These are phyloP conservation scores for Esteya vermicola DNA, from an alignment of 2,329 filamentous ascomycete genomes.

Conservation along the genomic window DNA sequence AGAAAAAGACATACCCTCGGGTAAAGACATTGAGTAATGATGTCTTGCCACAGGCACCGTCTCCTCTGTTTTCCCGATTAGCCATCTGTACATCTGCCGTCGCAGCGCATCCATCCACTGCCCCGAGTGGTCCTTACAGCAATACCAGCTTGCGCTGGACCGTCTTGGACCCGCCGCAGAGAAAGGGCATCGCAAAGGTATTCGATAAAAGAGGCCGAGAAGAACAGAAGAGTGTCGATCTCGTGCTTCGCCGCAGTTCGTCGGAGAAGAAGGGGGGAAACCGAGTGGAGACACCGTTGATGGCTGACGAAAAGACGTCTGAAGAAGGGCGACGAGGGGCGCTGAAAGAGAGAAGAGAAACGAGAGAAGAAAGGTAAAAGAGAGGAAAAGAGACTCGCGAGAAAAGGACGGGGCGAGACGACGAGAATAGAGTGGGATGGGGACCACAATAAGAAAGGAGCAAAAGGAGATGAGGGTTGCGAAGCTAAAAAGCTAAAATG, in stretches of 20 bases:
- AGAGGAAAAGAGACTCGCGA: not conserved
- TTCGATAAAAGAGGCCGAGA: not conserved
- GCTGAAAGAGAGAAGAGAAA: not conserved
- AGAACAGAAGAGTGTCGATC: not conserved
- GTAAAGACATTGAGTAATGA: slow-evolving; percentile 97
- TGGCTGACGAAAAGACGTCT: no score
- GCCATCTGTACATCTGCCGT: slow-evolving; percentile 19
- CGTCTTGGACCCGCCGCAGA: slow-evolving; percentile 65
- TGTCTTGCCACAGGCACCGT: slow-evolving; percentile 95
- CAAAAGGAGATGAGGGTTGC: no score
- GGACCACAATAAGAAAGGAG: not conserved
- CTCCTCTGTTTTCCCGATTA: slow-evolving; percentile 45
- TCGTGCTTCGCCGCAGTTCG: not conserved
- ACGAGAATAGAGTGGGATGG: not conserved
- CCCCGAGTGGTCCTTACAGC: slow-evolving; percentile 41
- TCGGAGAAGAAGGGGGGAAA: not conserved
- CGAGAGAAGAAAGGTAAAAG: not conserved
- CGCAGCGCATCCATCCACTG: not conserved
- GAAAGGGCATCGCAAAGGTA: slow-evolving; percentile 23
- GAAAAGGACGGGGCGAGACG: not conserved
- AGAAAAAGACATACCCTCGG: slow-evolving; percentile 54
- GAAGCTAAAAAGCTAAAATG: no score
- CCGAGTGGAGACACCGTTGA: no score
- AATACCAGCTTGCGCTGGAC: slow-evolving; percentile 94
- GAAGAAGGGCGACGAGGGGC: no score